Evolutionary conservation across 192 early-diverging fungal species (phyloP).

Genomic region (Linnemannia schmuckeri): DNA sequence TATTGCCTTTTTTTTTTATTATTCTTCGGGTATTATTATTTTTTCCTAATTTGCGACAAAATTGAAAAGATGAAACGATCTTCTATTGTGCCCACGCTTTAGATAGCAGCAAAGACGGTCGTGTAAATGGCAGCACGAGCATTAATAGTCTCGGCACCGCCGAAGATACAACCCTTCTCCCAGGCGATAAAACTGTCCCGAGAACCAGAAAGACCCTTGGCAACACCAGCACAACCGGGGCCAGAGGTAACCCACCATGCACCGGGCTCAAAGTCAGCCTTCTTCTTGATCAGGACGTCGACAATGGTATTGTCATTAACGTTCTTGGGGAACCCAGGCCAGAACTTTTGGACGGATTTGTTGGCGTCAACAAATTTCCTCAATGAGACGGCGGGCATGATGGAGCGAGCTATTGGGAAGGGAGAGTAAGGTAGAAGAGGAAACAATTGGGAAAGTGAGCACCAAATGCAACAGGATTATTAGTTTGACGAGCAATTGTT

Average conservation of each 20-base stretch:
- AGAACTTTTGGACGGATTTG: constrained; percentile 50
- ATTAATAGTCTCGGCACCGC: constrained; percentile 24
- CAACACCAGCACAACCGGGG: constrained; percentile 29
- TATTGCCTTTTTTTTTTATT: too few species aligned
- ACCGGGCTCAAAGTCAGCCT: constrained; percentile 51
- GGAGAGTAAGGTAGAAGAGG: not conserved
- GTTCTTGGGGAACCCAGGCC: constrained; percentile 29
- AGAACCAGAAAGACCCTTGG: constrained; percentile 12
- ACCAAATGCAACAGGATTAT: not conserved
- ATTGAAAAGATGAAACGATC: not conserved
- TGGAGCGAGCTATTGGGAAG: constrained; percentile 31
- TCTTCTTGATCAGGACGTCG: constrained; percentile 44
- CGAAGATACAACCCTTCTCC: constrained; percentile 45
- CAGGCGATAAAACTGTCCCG: constrained; percentile 29
- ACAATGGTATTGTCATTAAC: constrained; percentile 32
- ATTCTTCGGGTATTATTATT: too few species aligned
- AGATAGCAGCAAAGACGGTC: constrained; percentile 31
- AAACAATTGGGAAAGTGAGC: not conserved
- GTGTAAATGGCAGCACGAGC: constrained; percentile 47
- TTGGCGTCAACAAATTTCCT: constrained; percentile 43
- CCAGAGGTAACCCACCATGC: constrained; percentile 49
- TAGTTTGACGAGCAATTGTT: not conserved
- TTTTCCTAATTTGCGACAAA: not conserved
- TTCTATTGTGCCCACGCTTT: not conserved
- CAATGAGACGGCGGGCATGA: constrained; percentile 47